Evolutionary conservation across 2,329 filamentous ascomycete genomes (phyloP), one percentile per base, ranked within the genome.

Genomic region (Sporothrix globosa): DNA sequence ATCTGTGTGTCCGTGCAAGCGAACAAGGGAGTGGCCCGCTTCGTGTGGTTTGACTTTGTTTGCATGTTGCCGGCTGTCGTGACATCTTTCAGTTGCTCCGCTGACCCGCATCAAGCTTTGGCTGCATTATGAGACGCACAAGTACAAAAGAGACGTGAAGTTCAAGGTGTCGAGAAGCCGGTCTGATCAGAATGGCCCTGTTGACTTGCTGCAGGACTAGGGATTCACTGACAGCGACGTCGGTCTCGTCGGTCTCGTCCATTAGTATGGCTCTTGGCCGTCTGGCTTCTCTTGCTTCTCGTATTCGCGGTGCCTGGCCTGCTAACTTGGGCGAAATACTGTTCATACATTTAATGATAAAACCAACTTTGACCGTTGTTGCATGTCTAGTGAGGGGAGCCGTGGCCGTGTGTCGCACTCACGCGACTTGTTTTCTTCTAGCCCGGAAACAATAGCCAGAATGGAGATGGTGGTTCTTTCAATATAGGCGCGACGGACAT

Each of bases 371-470:
- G 56, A 61, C 21, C 11, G 44, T 11, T 30, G 13, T 48, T 63
- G 46, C 60, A 41, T 41, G 41, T 21, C 13, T 46, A 27, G 13
- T 34, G 24, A 58, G 53, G 53, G n/a, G 60, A 65, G 41, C 14
- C 17, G 46, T 52, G 63, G 61, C 21, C 14, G 44, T 67, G 27
- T 17, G 27, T 27, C n/a, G 30, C 30, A 19, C 46, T 11, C 63
- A 41, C 48, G 17, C 48, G 19, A n/a, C 50, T 44, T 39, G 44
- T 39, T 39, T 39, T 60, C 27, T 68, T 67, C 54, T 34, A 61
- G 53, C 27, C 67, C 67, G 54, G 54, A 52, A 63, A 69, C 56
- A 63, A 69, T 69, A 63, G 67, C 67, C 67, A 69, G 54, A 69
- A 69, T 27, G 56, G 54, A 54, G 50, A 63, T 17, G 24, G 10